Evolutionary conservation across 805 yeast genomes (phyloP).

Genomic region (Wickerhamomyces subpelliculosus): DNA sequence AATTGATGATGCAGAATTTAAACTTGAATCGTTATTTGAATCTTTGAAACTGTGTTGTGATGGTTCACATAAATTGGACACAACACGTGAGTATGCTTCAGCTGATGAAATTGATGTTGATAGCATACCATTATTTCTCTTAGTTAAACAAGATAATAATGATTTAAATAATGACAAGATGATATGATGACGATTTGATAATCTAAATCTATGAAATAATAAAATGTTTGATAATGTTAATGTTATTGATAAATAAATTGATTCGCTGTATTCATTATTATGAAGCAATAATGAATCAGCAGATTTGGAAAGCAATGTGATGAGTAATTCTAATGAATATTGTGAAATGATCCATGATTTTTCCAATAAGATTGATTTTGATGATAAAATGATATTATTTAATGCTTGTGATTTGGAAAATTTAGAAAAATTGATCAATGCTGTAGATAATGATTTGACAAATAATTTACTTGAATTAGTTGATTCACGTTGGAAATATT

Average conservation of each 20-base stretch:
- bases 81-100: slow-evolving; percentile 45
- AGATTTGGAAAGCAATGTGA: slow-evolving; percentile 32
- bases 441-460: slow-evolving; percentile 11
- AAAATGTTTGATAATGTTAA: slow-evolving; percentile 54
- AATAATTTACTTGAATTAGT: slow-evolving; percentile 6
- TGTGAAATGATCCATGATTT: slow-evolving; percentile 58
- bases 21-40: slow-evolving; percentile 24
- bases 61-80: slow-evolving; percentile 73
- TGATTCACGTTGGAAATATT: slow-evolving; percentile 3
- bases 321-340: slow-evolving; percentile 50
- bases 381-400: slow-evolving; percentile 4
- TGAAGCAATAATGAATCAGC: slow-evolving; percentile 4
- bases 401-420: background rate
- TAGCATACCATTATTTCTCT: slow-evolving; percentile 11
- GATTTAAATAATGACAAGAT: slow-evolving; percentile 41
- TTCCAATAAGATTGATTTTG: slow-evolving; percentile 40
- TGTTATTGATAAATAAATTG: slow-evolving; percentile 32
- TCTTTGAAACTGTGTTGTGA: slow-evolving; percentile 27
- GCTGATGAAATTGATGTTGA: slow-evolving; percentile 32
- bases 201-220: slow-evolving; percentile 60
- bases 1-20: slow-evolving; percentile 49
- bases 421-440: slow-evolving; percentile 1
- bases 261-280: slow-evolving; percentile 17
- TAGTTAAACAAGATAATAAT: slow-evolving; percentile 42
- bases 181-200: slow-evolving; percentile 69